A percentile compares a stretch with the other conserved stretches of the same genome.
These are phyloP conservation scores for Mucor saturninus DNA, from an alignment of 371 early-diverging fungal species.

Conservation along the genomic window DNA sequence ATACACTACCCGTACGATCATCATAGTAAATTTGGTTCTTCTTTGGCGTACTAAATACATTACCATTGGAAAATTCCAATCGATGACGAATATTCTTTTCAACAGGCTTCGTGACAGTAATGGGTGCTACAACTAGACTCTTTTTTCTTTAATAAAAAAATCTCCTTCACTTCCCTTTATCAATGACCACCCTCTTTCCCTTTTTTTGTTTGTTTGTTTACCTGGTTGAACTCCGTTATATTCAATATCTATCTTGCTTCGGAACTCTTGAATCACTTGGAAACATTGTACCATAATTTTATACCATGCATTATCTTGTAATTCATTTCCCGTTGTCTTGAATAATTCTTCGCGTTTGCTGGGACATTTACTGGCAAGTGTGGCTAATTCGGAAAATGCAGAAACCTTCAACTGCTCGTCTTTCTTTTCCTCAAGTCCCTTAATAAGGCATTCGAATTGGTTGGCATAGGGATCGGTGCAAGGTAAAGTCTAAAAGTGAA, in stretches of 20 bases:
- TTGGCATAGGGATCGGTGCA: constrained; percentile 15
- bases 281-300: constrained; percentile 52
- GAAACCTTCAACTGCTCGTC: constrained; percentile 22
- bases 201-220: not conserved
- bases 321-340: constrained; percentile 35
- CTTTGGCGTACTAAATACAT: constrained; percentile 28
- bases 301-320: constrained; percentile 49
- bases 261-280: constrained; percentile 34
- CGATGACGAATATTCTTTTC: constrained; percentile 21
- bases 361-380: constrained; percentile 35
- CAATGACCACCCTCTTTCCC: too few species aligned
- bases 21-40: constrained; percentile 4
- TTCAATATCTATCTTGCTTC: constrained; percentile 34
- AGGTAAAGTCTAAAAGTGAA: constrained; percentile 5
- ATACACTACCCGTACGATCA: constrained; percentile 17
- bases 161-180: too few species aligned
- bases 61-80: constrained; percentile 25
- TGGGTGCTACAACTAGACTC: constrained; percentile 20
- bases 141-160: too few species aligned
- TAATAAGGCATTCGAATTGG: constrained; percentile 21
- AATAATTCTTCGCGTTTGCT: constrained; percentile 44
- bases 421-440: constrained; percentile 22
- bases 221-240: constrained; percentile 33
- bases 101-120: constrained; percentile 16
- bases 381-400: constrained; percentile 57